Conservation (phyloP, 192 early-diverging fungal species). For the Gamsiella multidivaricata region DNA sequence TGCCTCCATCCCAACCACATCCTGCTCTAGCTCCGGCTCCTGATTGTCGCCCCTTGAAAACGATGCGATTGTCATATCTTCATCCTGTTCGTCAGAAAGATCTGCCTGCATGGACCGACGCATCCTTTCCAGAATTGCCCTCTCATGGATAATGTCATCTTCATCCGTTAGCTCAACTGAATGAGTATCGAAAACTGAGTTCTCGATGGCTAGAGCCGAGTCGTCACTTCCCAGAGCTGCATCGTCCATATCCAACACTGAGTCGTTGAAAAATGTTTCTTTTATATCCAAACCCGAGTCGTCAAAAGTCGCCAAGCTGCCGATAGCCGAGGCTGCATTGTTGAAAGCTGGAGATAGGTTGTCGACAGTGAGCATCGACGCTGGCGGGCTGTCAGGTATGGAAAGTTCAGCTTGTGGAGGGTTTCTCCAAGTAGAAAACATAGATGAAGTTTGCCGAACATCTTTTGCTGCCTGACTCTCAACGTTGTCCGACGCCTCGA, state of each 20-base stretch:
- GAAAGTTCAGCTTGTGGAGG: constrained; percentile 10
- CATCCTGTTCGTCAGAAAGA: not conserved
- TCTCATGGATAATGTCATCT: not conserved
- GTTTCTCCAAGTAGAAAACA: constrained; percentile 6
- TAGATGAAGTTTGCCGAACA: not conserved
- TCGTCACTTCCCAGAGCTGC: too few species aligned
- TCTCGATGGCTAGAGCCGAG: too few species aligned
- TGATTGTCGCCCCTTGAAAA: not conserved
- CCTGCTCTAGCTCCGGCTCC: not conserved
- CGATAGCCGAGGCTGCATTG: too few species aligned
- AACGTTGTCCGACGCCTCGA: too few species aligned
- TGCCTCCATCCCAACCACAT: not conserved
- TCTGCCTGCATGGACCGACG: not conserved
- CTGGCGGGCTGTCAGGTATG: constrained; percentile 3
- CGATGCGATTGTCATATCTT: not conserved
- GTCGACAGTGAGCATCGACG: not conserved
- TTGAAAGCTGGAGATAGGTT: not conserved
- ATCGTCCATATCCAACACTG: too few species aligned
- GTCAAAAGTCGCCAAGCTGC: too few species aligned
- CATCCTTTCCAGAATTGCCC: not conserved
- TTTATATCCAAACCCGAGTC: too few species aligned
- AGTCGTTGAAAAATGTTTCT: too few species aligned
- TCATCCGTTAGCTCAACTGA: constrained; percentile 5
- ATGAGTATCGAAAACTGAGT: too few species aligned
- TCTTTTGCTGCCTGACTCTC: not conserved